phyloP scores from a whole-genome alignment of 768 basidiomycete genomes.

The Mrakia blollopis region DNA sequence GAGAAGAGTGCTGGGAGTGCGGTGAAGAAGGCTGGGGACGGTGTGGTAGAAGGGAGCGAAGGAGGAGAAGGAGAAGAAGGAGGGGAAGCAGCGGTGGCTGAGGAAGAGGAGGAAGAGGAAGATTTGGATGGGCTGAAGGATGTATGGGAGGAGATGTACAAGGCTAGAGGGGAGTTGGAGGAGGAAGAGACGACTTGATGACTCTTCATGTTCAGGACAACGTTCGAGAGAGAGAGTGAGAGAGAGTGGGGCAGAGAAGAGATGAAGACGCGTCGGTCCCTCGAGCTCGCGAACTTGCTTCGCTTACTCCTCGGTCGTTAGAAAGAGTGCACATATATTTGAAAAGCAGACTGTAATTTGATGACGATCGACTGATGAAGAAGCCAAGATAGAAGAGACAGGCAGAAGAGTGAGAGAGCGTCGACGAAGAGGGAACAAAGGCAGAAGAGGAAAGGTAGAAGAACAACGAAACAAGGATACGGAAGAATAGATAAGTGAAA shows the following conservation, averaged over 20 bases:
- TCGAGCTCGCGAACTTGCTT: too few species aligned
- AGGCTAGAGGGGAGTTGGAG: neutral
- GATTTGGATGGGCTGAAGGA: neutral
- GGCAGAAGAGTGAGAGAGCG: too few species aligned
- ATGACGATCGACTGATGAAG: too few species aligned
- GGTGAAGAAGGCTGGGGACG: neutral
- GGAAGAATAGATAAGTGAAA: neutral
- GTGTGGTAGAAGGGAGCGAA: neutral
- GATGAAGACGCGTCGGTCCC: too few species aligned
- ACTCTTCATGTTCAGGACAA: too few species aligned
- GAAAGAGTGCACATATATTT: too few species aligned
- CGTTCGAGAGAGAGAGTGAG: too few species aligned
- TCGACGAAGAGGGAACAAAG: neutral
- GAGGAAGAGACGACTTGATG: neutral
- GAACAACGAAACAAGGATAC: neutral
- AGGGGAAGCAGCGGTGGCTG: neutral
- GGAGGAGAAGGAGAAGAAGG: neutral
- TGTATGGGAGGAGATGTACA: constrained; percentile 9
- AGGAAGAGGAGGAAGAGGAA: neutral
- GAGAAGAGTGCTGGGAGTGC: neutral
- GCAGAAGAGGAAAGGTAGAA: neutral
- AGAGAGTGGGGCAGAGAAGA: too few species aligned
- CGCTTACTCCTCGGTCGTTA: too few species aligned
- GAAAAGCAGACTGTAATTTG: too few species aligned
- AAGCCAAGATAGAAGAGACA: too few species aligned